These are phyloP conservation scores for Physcomitrellopsis africana DNA, from an alignment of 225 moss, liverwort and hornwort genomes.

Conservation along the genomic window DNA sequence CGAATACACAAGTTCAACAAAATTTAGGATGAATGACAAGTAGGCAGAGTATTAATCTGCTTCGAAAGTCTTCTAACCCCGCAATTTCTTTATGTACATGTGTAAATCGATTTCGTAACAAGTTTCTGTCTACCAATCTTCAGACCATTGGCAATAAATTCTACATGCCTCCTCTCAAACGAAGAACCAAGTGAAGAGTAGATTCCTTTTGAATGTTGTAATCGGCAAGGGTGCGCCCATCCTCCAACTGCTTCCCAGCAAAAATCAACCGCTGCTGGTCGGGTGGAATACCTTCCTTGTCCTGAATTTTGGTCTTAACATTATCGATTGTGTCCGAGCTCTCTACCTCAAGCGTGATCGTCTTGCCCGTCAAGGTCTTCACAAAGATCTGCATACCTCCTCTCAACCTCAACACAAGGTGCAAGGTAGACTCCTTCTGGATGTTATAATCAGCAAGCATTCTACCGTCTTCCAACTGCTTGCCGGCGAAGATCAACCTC, in stretches of 20 bases:
- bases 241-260: slow-evolving; percentile 16
- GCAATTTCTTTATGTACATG: background rate
- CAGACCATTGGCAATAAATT: background rate
- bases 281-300: slow-evolving; percentile 13
- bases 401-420: slow-evolving; percentile 11
- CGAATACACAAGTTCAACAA: too few species aligned
- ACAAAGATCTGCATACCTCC: slow-evolving; percentile 30
- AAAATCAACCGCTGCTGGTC: slow-evolving; percentile 8
- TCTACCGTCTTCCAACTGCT: slow-evolving; percentile 20
- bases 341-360: slow-evolving; percentile 15
- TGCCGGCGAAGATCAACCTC: slow-evolving; percentile 18
- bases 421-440: slow-evolving; percentile 3
- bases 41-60: too few species aligned
- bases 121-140: slow-evolving; percentile 14
- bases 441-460: slow-evolving; percentile 1
- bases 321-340: slow-evolving; percentile 22
- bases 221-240: slow-evolving; percentile 23
- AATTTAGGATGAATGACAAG: too few species aligned
- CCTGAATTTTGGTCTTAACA: slow-evolving; percentile 21
- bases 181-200: slow-evolving; percentile 27
- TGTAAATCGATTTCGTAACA: slow-evolving; percentile 1
- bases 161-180: slow-evolving; percentile 16
- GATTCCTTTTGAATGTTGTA: slow-evolving; percentile 14
- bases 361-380: slow-evolving; percentile 19
- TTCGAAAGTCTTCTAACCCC: too few species aligned